phyloP scores from a whole-genome alignment of 805 yeast species.

The Candida adriatica region DNA sequence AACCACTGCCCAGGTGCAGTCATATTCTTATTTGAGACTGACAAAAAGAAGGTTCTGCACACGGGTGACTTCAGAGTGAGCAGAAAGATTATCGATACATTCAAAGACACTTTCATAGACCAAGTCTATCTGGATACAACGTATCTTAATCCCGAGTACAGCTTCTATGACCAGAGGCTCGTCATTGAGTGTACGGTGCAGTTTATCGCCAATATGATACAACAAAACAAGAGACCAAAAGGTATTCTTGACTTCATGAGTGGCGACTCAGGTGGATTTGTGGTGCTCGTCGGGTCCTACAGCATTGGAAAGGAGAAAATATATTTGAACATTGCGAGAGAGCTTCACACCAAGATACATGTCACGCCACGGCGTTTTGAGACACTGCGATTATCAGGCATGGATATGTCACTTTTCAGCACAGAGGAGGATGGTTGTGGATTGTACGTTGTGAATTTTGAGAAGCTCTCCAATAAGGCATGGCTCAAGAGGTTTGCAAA shows the following conservation, averaged over 20 bases:
- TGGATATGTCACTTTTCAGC: conserved; percentile 10
- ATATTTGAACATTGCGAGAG: conserved; percentile 58
- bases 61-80: conserved; percentile 92
- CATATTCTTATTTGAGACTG: conserved; percentile 58
- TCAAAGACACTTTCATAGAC: conserved; percentile 34
- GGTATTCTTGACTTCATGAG: conserved; percentile 32
- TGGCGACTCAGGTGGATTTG: conserved; percentile 32
- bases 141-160: conserved; percentile 65
- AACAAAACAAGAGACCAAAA: conserved; percentile 10
- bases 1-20: conserved; percentile 98
- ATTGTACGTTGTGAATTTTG: conserved; percentile 72
- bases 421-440: conserved; percentile 22
- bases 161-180: conserved; percentile 69
- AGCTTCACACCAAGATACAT: conserved; percentile 47
- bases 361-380: conserved; percentile 30
- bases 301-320: conserved; percentile 88
- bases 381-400: conserved; percentile 6
- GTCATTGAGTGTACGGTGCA: conserved; percentile 58
- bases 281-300: conserved; percentile 74
- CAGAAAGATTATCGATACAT: conserved; percentile 28
- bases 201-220: conserved; percentile 27
- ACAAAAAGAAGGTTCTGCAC: conserved; percentile 45
- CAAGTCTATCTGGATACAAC: conserved; percentile 85
- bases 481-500: conserved; percentile 22
- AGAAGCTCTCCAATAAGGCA: conserved; percentile 35